Conservation (phyloP, 805 yeast genomes). For the Ogataea parapolymorpha region DNA sequence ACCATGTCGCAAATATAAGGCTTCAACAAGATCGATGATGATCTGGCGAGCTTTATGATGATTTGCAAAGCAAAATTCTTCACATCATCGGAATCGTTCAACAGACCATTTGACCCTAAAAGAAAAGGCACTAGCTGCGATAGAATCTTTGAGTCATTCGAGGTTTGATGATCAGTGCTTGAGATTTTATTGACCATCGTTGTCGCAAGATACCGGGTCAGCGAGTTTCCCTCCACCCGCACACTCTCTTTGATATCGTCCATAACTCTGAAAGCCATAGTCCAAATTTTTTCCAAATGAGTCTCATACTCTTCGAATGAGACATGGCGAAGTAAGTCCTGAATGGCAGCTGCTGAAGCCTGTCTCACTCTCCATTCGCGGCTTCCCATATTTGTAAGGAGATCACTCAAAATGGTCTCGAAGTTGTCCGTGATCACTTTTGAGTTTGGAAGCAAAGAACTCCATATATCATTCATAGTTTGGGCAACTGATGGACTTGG, state of each 20-base stretch:
- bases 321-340: conserved; percentile 64
- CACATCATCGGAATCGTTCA: conserved; percentile 85
- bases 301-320: conserved; percentile 50
- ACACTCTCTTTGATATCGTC: conserved; percentile 96
- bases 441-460: conserved; percentile 55
- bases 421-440: conserved; percentile 52
- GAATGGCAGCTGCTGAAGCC: conserved; percentile 72
- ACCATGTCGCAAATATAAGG: conserved; percentile 69
- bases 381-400: conserved; percentile 65
- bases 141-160: conserved; percentile 43
- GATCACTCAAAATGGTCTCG: conserved; percentile 58
- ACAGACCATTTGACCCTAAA: conserved; percentile 72
- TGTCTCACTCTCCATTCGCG: conserved; percentile 93
- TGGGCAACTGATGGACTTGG: conserved; percentile 71
- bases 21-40: conserved; percentile 55
- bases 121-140: conserved; percentile 70
- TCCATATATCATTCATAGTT: conserved; percentile 91
- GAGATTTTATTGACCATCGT: conserved; percentile 58
- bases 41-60: conserved; percentile 64
- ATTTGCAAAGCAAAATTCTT: conserved; percentile 72
- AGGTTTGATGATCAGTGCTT: conserved; percentile 33
- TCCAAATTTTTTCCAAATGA: conserved; percentile 70
- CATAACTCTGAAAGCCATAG: conserved; percentile 80
- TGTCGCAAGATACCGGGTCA: conserved; percentile 65
- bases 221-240: conserved; percentile 67